Evolutionary conservation across 83 land plant species (phyloP), one percentile per base, ranked within the genome.

Genomic region (Thuja plicata): DNA sequence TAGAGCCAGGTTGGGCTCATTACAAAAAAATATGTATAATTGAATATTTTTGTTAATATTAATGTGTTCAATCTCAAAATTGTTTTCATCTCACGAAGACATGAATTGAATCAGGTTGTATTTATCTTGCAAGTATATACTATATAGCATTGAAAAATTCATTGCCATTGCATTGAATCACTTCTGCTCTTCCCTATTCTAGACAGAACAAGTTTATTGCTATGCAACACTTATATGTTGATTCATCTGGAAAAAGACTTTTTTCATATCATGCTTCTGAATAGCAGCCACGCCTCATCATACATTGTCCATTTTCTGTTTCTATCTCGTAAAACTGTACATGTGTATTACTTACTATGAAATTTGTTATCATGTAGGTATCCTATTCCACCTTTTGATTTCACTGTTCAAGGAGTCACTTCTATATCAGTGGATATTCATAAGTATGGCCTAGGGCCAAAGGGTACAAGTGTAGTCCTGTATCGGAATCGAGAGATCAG

Each of bases 391-490:
- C 94, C 98, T 78, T 97, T 97, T 94, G 99, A 98, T 92, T 98
- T 98, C 91, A 92, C 92, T 50, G 99, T 98, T 30, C 90, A 93
- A 87, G 99, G 99, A 77, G 99, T 98, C 12, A 98, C 98, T 45
- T 97, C 99, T 41, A 98, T 98, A 60, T 98, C 99, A 78, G 95
- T 91, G 34, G 99, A 98, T 95, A 95, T 96, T 45, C 99, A 98
- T 80, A 98, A 98, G 89, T 98, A 98, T 95, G 99, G 99, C 66
- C 88, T 98, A 85, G 99, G 94, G 88, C 99, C 99, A 34, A 98
- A 98, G 90, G 99, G 99, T 80, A 97, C 99, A 60, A 98, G 99
- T 88, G 92, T 97, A 27, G 99, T 98, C 88, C 90, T 98, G 41
- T 98, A 98, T 87, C 95, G 99, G 78, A 95, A 95, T 92, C 99